Evolutionary conservation across 306 rosid species (phyloP).

Genomic region (Trichosanthes truncata): DNA sequence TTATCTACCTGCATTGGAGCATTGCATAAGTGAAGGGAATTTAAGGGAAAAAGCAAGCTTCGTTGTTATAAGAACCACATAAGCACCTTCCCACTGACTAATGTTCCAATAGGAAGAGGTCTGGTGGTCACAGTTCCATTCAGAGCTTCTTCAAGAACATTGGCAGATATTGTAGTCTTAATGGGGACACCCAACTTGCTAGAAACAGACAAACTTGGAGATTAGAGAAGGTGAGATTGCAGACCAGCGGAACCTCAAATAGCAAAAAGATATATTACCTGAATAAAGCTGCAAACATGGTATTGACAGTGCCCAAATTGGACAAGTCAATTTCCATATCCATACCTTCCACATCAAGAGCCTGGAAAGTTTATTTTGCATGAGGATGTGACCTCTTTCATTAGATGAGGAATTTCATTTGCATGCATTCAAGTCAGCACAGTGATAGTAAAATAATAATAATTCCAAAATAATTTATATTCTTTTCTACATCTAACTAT

Average conservation of each 20-base stretch:
- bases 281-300: conserved; percentile 98
- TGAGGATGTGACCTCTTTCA: not conserved
- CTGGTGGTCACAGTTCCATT: conserved; percentile 86
- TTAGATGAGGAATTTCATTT: not conserved
- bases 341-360: conserved; percentile 82
- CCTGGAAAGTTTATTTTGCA: conserved; percentile 34
- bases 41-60: conserved; percentile 13
- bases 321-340: conserved; percentile 99
- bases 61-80: conserved; percentile 14
- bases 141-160: conserved; percentile 96
- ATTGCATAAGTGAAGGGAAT: conserved; percentile 6
- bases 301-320: conserved; percentile 97
- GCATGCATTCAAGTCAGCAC: not conserved
- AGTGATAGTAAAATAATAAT: not conserved
- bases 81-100: conserved; percentile 96
- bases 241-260: conserved; percentile 6
- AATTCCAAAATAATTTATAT: not conserved
- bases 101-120: conserved; percentile 93
- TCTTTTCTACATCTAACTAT: not conserved
- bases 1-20: conserved; percentile 76
- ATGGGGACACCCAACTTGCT: conserved; percentile 99
- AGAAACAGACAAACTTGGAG: conserved; percentile 27
- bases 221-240: conserved; percentile 10
- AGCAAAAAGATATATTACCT: conserved; percentile 46
- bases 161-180: conserved; percentile 92